A percentile compares a stretch with the other conserved stretches of the same genome.
Conservation (phyloP, 176 grass and related monocot genomes). For the Pontederia paniculata region DNA sequence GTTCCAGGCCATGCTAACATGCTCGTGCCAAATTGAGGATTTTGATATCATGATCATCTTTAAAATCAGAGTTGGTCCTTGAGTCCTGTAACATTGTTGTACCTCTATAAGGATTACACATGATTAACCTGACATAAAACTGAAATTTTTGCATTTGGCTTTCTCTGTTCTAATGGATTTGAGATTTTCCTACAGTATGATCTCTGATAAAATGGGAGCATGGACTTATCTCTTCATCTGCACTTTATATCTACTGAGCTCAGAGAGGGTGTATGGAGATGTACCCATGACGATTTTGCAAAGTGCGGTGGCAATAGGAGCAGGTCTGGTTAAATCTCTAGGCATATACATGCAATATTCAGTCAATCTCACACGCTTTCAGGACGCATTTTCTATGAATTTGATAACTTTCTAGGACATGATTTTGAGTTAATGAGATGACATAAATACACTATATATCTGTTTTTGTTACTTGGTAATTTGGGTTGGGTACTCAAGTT, state of each 20-base stretch:
- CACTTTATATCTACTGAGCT: constrained; percentile 18
- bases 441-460: background rate
- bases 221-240: constrained; percentile 26
- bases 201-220: constrained; percentile 8
- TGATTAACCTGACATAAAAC: background rate
- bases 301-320: constrained; percentile 56
- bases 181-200: constrained; percentile 20
- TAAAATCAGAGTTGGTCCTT: too few species aligned
- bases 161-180: constrained; percentile 5
- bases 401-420: too few species aligned
- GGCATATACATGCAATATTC: background rate
- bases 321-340: constrained; percentile 24
- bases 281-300: constrained; percentile 50
- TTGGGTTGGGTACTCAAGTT: background rate
- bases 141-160: too few species aligned
- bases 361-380: background rate
- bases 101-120: too few species aligned
- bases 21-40: too few species aligned
- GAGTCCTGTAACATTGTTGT: too few species aligned
- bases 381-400: background rate
- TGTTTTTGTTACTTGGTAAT: background rate
- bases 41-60: too few species aligned
- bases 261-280: constrained; percentile 18
- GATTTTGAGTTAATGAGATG: too few species aligned
- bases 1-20: too few species aligned